Base-by-base conservation (phyloP, 805 yeast species). In the Cyberlindnera maritima region DNA sequence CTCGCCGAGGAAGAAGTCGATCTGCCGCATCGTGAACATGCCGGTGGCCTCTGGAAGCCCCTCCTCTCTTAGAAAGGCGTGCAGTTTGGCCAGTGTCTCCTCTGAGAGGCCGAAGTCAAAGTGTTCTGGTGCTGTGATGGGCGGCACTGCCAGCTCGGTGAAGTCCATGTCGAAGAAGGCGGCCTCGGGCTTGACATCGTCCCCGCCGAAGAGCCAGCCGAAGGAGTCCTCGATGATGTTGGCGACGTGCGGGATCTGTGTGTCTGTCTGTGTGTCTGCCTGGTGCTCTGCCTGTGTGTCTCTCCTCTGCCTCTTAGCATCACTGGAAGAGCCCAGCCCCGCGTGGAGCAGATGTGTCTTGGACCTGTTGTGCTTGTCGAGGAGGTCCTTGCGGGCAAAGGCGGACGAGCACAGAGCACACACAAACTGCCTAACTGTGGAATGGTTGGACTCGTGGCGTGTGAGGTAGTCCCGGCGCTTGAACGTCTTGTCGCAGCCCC, bases 401-500 rank as follows among this genome's bases (percentile, higher is more conserved):
- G 55, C 43, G 5, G 54, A 42, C 4, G 52, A 40, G 44, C 71
- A 66, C 14, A 56, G 51, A 2, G 35, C 36, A 40, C 71, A 66
- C 2, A 47, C 35, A 37, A 53, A 65, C 2, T 67, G 69, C 33
- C 60, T 58, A 8, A 61, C 55, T 2, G 42, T 33, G 3, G 57
- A 50, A 48, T 66, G 71, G 44, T 64, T 66, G 12, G 57, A 54
- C 39, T 61, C 65, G 44, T 66, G 71, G 32, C 71, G 39, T 17
- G 53, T 45, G 3, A 66, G 50, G 44, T 66, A 66, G 44, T 65
- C 75, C 37, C 72, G 58, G 51, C 70, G 54, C 40, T 67, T 67
- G 18, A 65, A 65, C 8, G 62, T 57, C 45, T 57, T 50, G 39
- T 56, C 43, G 52, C 56, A 38, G n/a, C 56, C 60, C 2, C 60